phyloP scores from a whole-genome alignment of 2,329 filamentous ascomycete species.

The Exophiala mesophila region DNA sequence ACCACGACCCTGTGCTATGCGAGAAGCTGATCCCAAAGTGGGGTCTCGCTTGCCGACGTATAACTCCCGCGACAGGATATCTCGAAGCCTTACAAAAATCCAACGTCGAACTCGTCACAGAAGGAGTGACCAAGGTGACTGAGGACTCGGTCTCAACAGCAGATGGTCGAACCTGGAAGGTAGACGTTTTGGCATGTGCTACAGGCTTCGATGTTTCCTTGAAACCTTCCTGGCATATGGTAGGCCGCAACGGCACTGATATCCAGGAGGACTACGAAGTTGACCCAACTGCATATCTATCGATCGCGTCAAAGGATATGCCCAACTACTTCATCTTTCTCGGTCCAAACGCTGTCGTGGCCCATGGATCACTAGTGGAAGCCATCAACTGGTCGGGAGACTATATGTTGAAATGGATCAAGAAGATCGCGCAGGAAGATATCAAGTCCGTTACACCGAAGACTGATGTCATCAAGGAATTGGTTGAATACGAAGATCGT shows the following conservation, averaged over 20 bases:
- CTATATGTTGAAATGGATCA: slow-evolving; percentile 29
- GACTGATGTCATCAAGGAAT: slow-evolving; percentile 44
- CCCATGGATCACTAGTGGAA: slow-evolving; percentile 27
- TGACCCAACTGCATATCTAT: slow-evolving; percentile 28
- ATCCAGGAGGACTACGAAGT: slow-evolving; percentile 29
- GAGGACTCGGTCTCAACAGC: slow-evolving; percentile 24
- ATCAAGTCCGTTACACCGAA: slow-evolving; percentile 36
- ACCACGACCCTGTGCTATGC: slow-evolving; percentile 25
- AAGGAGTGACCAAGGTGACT: slow-evolving; percentile 29
- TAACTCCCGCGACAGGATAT: slow-evolving; percentile 26
- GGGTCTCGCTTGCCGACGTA: slow-evolving; percentile 22
- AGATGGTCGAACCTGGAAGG: slow-evolving; percentile 24
- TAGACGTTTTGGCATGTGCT: slow-evolving; percentile 34
- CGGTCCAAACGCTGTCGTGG: slow-evolving; percentile 27
- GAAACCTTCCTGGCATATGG: slow-evolving; percentile 31
- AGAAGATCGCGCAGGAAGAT: slow-evolving; percentile 31
- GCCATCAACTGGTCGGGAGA: slow-evolving; percentile 24
- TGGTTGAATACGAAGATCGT: slow-evolving; percentile 43
- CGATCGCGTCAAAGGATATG: slow-evolving; percentile 22
- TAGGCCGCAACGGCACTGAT: slow-evolving; percentile 28
- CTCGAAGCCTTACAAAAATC: slow-evolving; percentile 24
- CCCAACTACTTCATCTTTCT: slow-evolving; percentile 33
- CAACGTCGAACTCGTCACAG: slow-evolving; percentile 36
- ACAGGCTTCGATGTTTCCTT: slow-evolving; percentile 38
- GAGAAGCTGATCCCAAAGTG: slow-evolving; percentile 28